Percentiles rank a stretch among this genome's conserved stretches.
Conservation (phyloP, 2,329 filamentous ascomycete genomes). For the Venturia asperata region DNA sequence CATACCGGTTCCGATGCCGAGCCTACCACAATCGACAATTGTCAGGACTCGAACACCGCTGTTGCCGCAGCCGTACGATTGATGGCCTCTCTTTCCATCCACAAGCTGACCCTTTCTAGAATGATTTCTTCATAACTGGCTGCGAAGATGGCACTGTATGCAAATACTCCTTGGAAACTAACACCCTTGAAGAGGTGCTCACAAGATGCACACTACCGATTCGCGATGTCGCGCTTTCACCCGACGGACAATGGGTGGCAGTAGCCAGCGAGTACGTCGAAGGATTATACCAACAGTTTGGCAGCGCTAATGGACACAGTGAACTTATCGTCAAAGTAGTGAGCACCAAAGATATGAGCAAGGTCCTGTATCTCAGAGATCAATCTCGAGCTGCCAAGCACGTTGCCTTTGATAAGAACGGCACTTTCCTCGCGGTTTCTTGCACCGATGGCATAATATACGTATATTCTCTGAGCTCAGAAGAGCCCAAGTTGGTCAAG, state of each 20-base stretch:
- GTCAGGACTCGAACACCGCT: conserved; percentile 75
- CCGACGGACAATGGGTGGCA: conserved; percentile 78
- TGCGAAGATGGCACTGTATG: conserved; percentile 95
- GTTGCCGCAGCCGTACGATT: conserved; percentile 59
- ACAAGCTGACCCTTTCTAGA: conserved; percentile 37
- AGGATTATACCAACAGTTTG: not conserved
- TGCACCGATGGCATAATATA: conserved; percentile 87
- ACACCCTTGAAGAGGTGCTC: conserved; percentile 71
- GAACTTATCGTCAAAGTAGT: conserved; percentile 89
- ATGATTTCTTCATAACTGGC: conserved; percentile 80
- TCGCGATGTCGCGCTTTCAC: conserved; percentile 75
- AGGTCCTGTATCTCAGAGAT: conserved; percentile 71
- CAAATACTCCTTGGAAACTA: conserved; percentile 73
- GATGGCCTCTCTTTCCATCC: conserved; percentile 18
- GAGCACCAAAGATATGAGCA: conserved; percentile 67
- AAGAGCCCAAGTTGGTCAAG: conserved; percentile 72
- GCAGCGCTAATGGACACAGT: conserved; percentile 31
- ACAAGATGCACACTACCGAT: conserved; percentile 79
- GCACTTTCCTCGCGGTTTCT: conserved; percentile 68
- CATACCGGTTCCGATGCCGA: conserved; percentile 87
- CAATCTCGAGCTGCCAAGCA: conserved; percentile 87
- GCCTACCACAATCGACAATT: conserved; percentile 85
- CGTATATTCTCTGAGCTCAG: conserved; percentile 72
- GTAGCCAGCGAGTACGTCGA: conserved; percentile 77
- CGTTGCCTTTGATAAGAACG: conserved; percentile 76